These are phyloP conservation scores for Drosera spatulata DNA, from an alignment of 179 eudicot genomes.

Conservation along the genomic window DNA sequence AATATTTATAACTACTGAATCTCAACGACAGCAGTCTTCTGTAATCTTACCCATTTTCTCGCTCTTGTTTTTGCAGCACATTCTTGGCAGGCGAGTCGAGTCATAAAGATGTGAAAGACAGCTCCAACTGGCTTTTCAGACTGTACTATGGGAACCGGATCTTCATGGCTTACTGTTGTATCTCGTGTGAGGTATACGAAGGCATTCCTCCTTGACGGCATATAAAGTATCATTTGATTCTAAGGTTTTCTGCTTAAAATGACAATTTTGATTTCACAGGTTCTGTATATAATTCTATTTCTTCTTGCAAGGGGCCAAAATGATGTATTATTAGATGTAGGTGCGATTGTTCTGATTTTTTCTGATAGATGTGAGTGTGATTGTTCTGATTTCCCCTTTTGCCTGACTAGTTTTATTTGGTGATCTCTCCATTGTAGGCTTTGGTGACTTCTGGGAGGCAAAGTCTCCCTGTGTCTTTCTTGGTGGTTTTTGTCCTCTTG, in stretches of 20 bases:
- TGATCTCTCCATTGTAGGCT: slow-evolving; percentile 27
- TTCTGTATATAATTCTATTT: slow-evolving; percentile 74
- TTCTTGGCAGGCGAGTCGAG: slow-evolving; percentile 81
- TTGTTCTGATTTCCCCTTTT: slow-evolving; percentile 1
- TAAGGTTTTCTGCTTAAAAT: too few species aligned
- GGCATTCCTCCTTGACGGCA: neutral
- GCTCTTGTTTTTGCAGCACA: slow-evolving; percentile 43
- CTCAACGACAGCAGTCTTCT: too few species aligned
- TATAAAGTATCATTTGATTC: too few species aligned
- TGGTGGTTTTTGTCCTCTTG: slow-evolving; percentile 49
- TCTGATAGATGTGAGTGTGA: slow-evolving; percentile 33
- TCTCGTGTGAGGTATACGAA: slow-evolving; percentile 77
- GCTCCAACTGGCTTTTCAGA: slow-evolving; percentile 84
- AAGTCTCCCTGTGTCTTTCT: slow-evolving; percentile 29
- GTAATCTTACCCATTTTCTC: neutral
- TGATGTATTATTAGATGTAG: slow-evolving; percentile 51
- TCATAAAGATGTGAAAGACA: slow-evolving; percentile 95
- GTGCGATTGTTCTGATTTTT: slow-evolving; percentile 8
- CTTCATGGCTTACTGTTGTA: slow-evolving; percentile 91
- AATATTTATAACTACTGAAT: too few species aligned
- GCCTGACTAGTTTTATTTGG: slow-evolving; percentile 3
- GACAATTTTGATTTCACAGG: slow-evolving; percentile 28
- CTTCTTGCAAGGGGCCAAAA: slow-evolving; percentile 61
- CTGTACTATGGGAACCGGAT: slow-evolving; percentile 74
- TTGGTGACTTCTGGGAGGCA: slow-evolving; percentile 37